Percentiles rank a stretch among this genome's conserved stretches.
Evolutionary conservation across 2,329 filamentous ascomycete genomes (phyloP).

Genomic region (Calonectria fujianensis): DNA sequence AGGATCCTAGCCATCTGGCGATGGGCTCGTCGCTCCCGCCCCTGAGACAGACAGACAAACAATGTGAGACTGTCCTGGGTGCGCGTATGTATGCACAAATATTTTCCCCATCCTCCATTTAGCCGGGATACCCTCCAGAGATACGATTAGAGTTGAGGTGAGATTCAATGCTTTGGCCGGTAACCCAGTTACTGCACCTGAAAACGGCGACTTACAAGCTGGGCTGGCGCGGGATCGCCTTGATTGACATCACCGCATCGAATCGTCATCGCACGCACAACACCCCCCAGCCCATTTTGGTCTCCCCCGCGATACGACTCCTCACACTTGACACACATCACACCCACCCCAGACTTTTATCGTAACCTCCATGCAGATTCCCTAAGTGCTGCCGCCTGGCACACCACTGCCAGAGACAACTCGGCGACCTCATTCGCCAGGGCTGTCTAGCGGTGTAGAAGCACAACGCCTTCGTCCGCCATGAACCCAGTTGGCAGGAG

Average conservation of each 20-base stretch:
- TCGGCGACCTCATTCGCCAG: slow-evolving; percentile 46
- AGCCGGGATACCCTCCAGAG: slow-evolving; percentile 33
- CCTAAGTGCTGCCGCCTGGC: slow-evolving; percentile 40
- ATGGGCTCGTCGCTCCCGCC: slow-evolving; percentile 26
- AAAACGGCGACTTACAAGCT: slow-evolving; percentile 7
- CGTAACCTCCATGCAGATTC: slow-evolving; percentile 30
- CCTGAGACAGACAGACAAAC: slow-evolving; percentile 38
- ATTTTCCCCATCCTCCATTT: slow-evolving; percentile 24
- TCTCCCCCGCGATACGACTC: slow-evolving; percentile 39
- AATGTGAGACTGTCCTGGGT: slow-evolving; percentile 23
- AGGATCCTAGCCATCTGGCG: background rate
- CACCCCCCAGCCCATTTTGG: slow-evolving; percentile 22
- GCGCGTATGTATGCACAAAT: slow-evolving; percentile 22
- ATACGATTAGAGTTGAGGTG: slow-evolving; percentile 18
- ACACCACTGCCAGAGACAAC: slow-evolving; percentile 50
- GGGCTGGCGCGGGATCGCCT: slow-evolving; percentile 22
- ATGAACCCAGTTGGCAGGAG: slow-evolving; percentile 18
- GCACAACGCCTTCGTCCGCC: slow-evolving; percentile 25
- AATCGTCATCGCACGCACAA: slow-evolving; percentile 34
- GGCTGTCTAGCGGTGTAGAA: slow-evolving; percentile 50
- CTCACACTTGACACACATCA: slow-evolving; percentile 34
- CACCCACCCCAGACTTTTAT: slow-evolving; percentile 37
- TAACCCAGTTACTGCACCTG: slow-evolving; percentile 17
- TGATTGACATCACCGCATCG: slow-evolving; percentile 37
- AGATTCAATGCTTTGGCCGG: slow-evolving; percentile 3